Conservation (phyloP, 1,284 basidiomycete species). For the Moesziomyces parantarcticus region DNA sequence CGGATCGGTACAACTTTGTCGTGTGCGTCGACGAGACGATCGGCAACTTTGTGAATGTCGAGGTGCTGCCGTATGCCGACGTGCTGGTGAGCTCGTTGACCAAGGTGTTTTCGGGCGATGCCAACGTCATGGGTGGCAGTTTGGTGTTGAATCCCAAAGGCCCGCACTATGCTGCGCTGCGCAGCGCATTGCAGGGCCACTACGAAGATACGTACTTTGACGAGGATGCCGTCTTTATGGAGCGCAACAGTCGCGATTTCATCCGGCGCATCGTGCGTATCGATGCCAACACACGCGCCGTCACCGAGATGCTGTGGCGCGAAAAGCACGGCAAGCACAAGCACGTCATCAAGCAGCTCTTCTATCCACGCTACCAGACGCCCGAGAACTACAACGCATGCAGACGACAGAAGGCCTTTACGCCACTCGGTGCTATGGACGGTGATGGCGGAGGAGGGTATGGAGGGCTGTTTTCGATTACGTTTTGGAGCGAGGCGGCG, state of each 20-base stretch:
- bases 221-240: constrained; percentile 96
- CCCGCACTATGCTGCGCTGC: constrained; percentile 77
- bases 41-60: constrained; percentile 95
- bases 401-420: constrained; percentile 70
- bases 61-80: constrained; percentile 88
- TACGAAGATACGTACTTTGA: constrained; percentile 91
- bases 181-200: constrained; percentile 73
- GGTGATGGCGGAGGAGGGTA: constrained; percentile 73
- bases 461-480: constrained; percentile 91
- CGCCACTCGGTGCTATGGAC: constrained; percentile 6
- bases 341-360: constrained; percentile 80
- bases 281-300: constrained; percentile 82
- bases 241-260: constrained; percentile 96
- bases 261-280: constrained; percentile 79
- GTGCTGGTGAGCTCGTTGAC: constrained; percentile 92
- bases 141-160: constrained; percentile 79
- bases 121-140: constrained; percentile 94
- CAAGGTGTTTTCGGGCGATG: constrained; percentile 94
- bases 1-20: constrained; percentile 87
- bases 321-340: constrained; percentile 23
- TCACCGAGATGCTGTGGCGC: constrained; percentile 81
- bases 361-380: constrained; percentile 86
- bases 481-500: constrained; percentile 79
- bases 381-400: constrained; percentile 79
- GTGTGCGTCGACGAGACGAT: constrained; percentile 95